Evolutionary conservation across 768 basidiomycete genomes (phyloP).

Genomic region (Lentinula aciculospora): DNA sequence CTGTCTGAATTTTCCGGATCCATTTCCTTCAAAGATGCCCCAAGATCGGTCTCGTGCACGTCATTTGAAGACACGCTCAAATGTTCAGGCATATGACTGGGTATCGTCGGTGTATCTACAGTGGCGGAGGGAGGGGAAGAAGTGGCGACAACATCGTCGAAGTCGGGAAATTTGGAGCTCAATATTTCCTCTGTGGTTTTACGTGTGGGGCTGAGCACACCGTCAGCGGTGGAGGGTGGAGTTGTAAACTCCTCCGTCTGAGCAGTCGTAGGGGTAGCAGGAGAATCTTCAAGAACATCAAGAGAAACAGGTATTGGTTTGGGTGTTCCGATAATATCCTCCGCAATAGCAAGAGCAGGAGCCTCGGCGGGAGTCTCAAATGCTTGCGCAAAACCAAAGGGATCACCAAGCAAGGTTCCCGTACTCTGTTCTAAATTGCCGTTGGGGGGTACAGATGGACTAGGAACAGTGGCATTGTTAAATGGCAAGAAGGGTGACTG

Average conservation of each 20-base stretch:
- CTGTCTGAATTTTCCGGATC: slow-evolving; percentile 33
- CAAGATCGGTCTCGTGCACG: slow-evolving; percentile 44
- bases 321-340: slow-evolving; percentile 7
- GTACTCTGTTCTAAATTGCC: slow-evolving; percentile 13
- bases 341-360: slow-evolving; percentile 6
- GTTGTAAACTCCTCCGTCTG: slow-evolving; percentile 58
- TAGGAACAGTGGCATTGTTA: slow-evolving; percentile 28
- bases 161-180: slow-evolving; percentile 32
- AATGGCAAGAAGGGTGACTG: slow-evolving; percentile 60
- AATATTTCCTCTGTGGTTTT: slow-evolving; percentile 30
- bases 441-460: slow-evolving; percentile 25
- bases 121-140: slow-evolving; percentile 5
- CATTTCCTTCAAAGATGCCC: slow-evolving; percentile 48
- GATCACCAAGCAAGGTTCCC: slow-evolving; percentile 27
- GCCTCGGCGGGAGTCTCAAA: slow-evolving; percentile 17
- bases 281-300: slow-evolving; percentile 11
- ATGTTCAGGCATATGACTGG: slow-evolving; percentile 12
- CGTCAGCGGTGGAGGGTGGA: slow-evolving; percentile 42
- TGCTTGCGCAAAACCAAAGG: slow-evolving; percentile 45
- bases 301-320: slow-evolving; percentile 10
- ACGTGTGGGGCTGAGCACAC: slow-evolving; percentile 12
- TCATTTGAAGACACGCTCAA: slow-evolving; percentile 14
- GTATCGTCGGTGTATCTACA: not conserved
- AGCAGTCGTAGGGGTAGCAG: slow-evolving; percentile 21
- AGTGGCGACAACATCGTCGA: slow-evolving; percentile 20